These are phyloP conservation scores for Nemania serpens DNA, from an alignment of 2,329 filamentous ascomycete genomes.

Conservation along the genomic window DNA sequence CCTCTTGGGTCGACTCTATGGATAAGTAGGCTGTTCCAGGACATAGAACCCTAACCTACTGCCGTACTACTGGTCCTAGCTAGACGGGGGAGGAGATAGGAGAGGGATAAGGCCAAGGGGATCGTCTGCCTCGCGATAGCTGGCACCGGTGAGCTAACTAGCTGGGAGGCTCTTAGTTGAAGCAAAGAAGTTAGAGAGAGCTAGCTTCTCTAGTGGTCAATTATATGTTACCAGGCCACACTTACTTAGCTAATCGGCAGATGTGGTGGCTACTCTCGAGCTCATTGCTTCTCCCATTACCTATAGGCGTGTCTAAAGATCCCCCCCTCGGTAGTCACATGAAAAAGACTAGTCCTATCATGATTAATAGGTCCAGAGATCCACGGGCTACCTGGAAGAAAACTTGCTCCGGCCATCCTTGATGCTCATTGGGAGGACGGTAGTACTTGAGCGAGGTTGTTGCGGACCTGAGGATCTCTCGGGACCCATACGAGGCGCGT, in stretches of 20 bases:
- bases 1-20: not conserved
- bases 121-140: slow-evolving; percentile 7
- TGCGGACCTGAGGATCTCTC: slow-evolving; percentile 16
- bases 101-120: not conserved
- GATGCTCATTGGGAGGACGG: slow-evolving; percentile 20
- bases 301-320: slow-evolving; percentile 21
- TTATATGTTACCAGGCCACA: slow-evolving; percentile 12
- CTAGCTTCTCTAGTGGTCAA: not conserved
- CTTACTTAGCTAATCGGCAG: slow-evolving; percentile 26
- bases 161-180: slow-evolving; percentile 5
- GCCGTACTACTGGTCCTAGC: not conserved
- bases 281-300: slow-evolving; percentile 16
- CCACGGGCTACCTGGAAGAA: slow-evolving; percentile 15
- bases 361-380: slow-evolving; percentile 17
- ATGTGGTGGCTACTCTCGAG: slow-evolving; percentile 8
- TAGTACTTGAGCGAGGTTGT: slow-evolving; percentile 7
- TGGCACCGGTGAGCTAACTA: not conserved
- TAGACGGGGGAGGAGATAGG: not conserved
- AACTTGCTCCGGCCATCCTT: slow-evolving; percentile 11
- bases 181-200: slow-evolving; percentile 6
- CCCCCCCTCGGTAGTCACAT: slow-evolving; percentile 24
- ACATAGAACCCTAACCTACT: not conserved
- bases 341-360: slow-evolving; percentile 10
- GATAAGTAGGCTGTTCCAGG: not conserved
- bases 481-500: slow-evolving; percentile 14